These are phyloP conservation scores for Chlorella vulgaris DNA, from an alignment of 139 green algal species.

Conservation along the genomic window DNA sequence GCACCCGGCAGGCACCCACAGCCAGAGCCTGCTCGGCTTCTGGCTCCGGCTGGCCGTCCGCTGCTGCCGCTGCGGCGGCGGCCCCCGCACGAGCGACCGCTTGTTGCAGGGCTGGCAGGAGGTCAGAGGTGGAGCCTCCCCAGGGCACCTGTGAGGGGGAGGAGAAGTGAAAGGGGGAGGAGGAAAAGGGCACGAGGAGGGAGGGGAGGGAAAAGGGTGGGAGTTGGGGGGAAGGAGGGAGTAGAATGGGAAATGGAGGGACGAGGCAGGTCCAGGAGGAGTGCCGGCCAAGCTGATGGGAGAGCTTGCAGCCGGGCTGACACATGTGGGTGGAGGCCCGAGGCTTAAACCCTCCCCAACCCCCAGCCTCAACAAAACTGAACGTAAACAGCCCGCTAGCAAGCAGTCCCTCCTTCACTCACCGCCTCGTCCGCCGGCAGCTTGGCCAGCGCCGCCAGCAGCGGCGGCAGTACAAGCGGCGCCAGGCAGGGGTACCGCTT, in stretches of 20 bases:
- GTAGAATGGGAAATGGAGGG: too few relatives aligned
- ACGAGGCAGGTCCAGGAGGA: too few relatives aligned
- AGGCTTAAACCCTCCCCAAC: too few relatives aligned
- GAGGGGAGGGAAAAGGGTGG: too few relatives aligned
- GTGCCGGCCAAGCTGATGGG: too few relatives aligned
- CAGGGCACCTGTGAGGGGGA: slow-evolving; percentile 1
- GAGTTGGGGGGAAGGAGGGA: too few relatives aligned
- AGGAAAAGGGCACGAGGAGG: too few relatives aligned
- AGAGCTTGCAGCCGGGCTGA: too few relatives aligned
- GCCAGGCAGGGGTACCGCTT: slow-evolving; percentile 72
- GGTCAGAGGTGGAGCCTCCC: neutral
- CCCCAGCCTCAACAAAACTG: too few relatives aligned
- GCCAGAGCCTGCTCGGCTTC: slow-evolving; percentile 36
- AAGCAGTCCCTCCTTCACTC: neutral
- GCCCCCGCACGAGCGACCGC: slow-evolving; percentile 18
- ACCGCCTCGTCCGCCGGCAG: slow-evolving; percentile 27
- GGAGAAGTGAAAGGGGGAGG: neutral
- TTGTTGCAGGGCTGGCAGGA: slow-evolving; percentile 18
- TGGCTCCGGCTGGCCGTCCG: too few relatives aligned
- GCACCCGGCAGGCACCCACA: neutral
- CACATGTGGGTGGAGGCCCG: too few relatives aligned
- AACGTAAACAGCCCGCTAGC: neutral
- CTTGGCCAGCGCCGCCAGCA: slow-evolving; percentile 59
- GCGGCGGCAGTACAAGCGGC: slow-evolving; percentile 37
- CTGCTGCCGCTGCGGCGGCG: neutral